Base-by-base conservation (phyloP, 176 grass and related monocot genomes). In the Dendrocalamus sinicus region DNA sequence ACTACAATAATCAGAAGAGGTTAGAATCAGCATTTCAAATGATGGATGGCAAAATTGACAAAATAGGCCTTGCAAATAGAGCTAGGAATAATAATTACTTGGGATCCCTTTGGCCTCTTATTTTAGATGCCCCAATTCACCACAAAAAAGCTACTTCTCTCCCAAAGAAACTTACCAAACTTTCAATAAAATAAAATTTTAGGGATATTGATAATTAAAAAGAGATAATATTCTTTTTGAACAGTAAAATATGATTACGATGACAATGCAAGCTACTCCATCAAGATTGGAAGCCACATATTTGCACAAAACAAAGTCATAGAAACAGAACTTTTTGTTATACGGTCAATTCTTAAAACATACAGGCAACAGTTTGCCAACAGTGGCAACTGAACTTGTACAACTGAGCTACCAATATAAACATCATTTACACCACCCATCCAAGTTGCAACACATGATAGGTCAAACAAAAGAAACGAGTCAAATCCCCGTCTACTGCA, bases 361-460 rank as follows among this genome's bases (percentile, higher is more conserved):
- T 68, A 81, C 55, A 55, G 22, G 63, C 45, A 69, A 70, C 44
- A 44, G 15, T 72, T 76, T 76, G 60, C 22, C 40, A 35, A 70
- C 23, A 59, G 13, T 73, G 43, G 8, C 78, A 82, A 78, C 35
- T n/a, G 39, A 78, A 90, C 47, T 66, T 78, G 23, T 67, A 87
- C 84, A 83, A 68, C 12, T 44, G 20, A 73, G 59, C 74, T 46
- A 84, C 70, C 81, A 54, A 62, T 88, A 88, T 91, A 57, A 84
- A 87, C 76, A 84, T 91, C 76, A 88, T 81, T 74, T 88, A 88
- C 53, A 80, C 60, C 47, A 74, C 62, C 41, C 23, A 59, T 53
- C 52, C 39, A 22, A 50, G 50, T 26, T 62, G n/a, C 59, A 62
- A 11, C 59, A 62, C 3, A 62, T 26, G 11, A 62, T 12, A 62